A percentile compares a stretch with the other conserved stretches of the same genome.
phyloP scores from a whole-genome alignment of 75 land plant genomes.

The Pinus albicaulis region DNA sequence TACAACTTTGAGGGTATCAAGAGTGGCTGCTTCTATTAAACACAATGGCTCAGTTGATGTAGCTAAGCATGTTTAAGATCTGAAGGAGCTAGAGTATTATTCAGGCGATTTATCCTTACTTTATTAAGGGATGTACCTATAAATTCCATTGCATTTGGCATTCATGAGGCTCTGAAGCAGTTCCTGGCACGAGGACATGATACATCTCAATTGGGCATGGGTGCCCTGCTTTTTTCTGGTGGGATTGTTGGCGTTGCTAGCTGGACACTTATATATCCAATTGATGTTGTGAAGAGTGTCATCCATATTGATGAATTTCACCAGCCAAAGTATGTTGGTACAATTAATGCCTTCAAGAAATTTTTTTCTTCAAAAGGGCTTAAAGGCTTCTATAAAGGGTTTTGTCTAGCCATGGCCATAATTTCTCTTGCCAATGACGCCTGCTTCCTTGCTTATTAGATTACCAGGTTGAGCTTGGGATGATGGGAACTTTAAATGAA shows the following conservation, averaged over 20 bases:
- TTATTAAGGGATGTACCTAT: constrained; percentile 46
- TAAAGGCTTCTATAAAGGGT: constrained; percentile 42
- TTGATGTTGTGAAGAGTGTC: constrained; percentile 57
- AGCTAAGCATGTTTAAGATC: constrained; percentile 32
- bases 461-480: constrained; percentile 25
- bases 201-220: constrained; percentile 24
- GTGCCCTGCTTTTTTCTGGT: constrained; percentile 31
- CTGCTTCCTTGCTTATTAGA: constrained; percentile 45
- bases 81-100: constrained; percentile 40
- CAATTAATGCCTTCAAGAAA: constrained; percentile 39
- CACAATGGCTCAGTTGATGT: constrained; percentile 45
- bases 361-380: constrained; percentile 29
- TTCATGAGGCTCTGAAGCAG: constrained; percentile 36
- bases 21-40: constrained; percentile 2
- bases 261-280: constrained; percentile 38
- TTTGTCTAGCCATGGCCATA: constrained; percentile 47
- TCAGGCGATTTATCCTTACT: constrained; percentile 39
- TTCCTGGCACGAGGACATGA: constrained; percentile 35
- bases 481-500: background rate
- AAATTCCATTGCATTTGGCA: constrained; percentile 42
- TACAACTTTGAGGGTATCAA: background rate
- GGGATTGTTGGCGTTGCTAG: constrained; percentile 41
- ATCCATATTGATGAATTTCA: constrained; percentile 41
- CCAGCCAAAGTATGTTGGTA: constrained; percentile 48
- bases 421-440: constrained; percentile 56